These are phyloP conservation scores for Apiospora phragmitis DNA, from an alignment of 2,329 filamentous ascomycete genomes.

Conservation along the genomic window DNA sequence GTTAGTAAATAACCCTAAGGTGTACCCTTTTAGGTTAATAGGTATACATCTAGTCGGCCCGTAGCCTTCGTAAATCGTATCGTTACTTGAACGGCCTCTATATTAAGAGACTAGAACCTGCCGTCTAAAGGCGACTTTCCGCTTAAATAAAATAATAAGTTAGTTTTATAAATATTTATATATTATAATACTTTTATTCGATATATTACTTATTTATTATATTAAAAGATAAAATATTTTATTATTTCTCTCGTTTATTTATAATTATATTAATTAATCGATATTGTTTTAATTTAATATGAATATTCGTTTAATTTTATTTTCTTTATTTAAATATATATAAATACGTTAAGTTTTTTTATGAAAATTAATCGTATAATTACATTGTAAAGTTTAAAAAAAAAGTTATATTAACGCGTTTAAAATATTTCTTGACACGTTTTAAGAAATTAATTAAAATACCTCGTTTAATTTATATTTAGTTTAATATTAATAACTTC, in stretches of 20 bases:
- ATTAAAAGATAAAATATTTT: no score
- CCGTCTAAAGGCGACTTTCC: not conserved
- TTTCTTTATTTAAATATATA: no score
- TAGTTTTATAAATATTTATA: not conserved
- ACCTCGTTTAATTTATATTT: not conserved
- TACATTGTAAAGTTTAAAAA: not conserved
- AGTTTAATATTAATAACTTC: conserved; percentile 8
- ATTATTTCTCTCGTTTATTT: not conserved
- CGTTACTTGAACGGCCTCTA: not conserved
- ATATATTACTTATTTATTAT: no score
- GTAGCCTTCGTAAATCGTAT: not conserved
- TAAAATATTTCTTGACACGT: not conserved
- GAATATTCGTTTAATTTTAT: no score
- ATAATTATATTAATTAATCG: not conserved
- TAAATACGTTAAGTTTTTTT: no score
- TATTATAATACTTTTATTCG: not conserved
- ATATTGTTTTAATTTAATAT: no score
- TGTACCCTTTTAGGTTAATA: no score
- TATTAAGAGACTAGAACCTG: not conserved
- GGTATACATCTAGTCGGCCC: not conserved
- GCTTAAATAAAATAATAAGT: not conserved
- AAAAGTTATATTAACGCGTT: not conserved
- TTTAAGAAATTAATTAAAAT: not conserved
- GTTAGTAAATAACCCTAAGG: no score
- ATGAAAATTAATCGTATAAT: not conserved